Evolutionary conservation across 2,329 filamentous ascomycete genomes (phyloP).

Genomic region (Meredithiella fracta): DNA sequence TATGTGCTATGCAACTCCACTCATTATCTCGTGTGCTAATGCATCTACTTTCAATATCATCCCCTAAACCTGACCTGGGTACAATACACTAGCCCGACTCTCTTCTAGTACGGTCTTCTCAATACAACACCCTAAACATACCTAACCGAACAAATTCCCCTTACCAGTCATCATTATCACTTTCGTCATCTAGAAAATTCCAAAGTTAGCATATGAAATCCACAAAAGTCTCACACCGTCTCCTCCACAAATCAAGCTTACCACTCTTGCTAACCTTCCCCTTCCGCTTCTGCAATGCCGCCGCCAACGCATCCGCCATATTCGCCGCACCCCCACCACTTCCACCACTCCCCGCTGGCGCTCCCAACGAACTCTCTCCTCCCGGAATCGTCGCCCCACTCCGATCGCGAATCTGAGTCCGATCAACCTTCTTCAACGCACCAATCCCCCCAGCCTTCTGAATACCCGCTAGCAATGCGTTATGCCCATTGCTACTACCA

Average conservation of each 20-base stretch:
- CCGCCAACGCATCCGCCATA: conserved; percentile 70
- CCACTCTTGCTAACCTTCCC: conserved; percentile 88
- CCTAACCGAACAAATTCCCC: background rate
- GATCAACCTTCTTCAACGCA: conserved; percentile 60
- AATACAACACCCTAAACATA: background rate
- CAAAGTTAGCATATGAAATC: background rate
- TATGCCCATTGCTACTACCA: conserved; percentile 29
- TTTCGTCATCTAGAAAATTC: conserved; percentile 48
- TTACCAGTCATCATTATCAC: conserved; percentile 59
- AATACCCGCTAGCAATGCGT: conserved; percentile 54
- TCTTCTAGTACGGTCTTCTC: too few relatives aligned
- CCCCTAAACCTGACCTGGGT: too few relatives aligned
- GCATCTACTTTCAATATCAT: too few relatives aligned
- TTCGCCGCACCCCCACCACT: conserved; percentile 40
- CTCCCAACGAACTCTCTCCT: conserved; percentile 23
- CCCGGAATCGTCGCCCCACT: conserved; percentile 45
- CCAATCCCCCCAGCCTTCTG: conserved; percentile 50
- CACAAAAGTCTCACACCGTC: background rate
- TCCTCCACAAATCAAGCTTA: conserved; percentile 36
- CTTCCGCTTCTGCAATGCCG: conserved; percentile 66
- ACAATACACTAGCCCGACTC: too few relatives aligned
- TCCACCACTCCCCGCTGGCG: conserved; percentile 35
- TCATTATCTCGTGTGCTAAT: too few relatives aligned
- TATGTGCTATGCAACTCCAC: too few relatives aligned
- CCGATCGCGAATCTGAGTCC: conserved; percentile 52